Evolutionary conservation across 1,284 basidiomycete genomes (phyloP).

Genomic region (Ceratobasidium sp.): DNA sequence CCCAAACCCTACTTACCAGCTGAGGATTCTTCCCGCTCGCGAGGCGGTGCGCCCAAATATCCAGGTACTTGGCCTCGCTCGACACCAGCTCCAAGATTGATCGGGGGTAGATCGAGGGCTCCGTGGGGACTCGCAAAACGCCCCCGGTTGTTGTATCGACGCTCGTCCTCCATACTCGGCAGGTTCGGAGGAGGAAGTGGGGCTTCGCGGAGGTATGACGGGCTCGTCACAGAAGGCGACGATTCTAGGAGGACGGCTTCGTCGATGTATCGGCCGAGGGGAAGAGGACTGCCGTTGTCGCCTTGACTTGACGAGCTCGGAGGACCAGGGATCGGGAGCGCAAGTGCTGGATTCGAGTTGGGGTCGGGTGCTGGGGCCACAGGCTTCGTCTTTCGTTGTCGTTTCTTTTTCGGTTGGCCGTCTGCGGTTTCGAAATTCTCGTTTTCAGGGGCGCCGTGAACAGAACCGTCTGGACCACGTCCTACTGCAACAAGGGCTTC

Average conservation of each 20-base stretch:
- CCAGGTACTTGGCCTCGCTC: conserved; percentile 36
- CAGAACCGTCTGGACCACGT: conserved; percentile 57
- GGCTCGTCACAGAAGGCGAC: conserved; percentile 1
- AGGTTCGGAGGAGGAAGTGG: conserved; percentile 29
- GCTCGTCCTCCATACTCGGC: conserved; percentile 40
- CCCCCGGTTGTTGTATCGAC: conserved; percentile 35
- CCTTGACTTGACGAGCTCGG: conserved; percentile 37
- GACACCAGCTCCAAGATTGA: conserved; percentile 32
- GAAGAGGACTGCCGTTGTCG: conserved; percentile 36
- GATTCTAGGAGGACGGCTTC: conserved; percentile 33
- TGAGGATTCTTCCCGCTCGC: conserved; percentile 29
- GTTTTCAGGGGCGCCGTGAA: conserved; percentile 35
- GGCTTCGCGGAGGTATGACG: conserved; percentile 36
- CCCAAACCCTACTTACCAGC: conserved; percentile 13
- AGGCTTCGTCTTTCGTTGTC: conserved; percentile 57
- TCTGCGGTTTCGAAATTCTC: conserved; percentile 55
- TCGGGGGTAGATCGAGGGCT: conserved; percentile 38
- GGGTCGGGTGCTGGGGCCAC: conserved; percentile 20
- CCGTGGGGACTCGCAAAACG: conserved; percentile 41
- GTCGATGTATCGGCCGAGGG: conserved; percentile 39
- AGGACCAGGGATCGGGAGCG: conserved; percentile 23
- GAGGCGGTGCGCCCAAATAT: conserved; percentile 41
- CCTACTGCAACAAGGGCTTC: conserved; percentile 84
- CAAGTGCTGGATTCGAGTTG: background rate
- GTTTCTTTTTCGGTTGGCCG: conserved; percentile 49